Conservation (phyloP, 352 stramenopile species). For the Globisporangium echinulatum region DNA sequence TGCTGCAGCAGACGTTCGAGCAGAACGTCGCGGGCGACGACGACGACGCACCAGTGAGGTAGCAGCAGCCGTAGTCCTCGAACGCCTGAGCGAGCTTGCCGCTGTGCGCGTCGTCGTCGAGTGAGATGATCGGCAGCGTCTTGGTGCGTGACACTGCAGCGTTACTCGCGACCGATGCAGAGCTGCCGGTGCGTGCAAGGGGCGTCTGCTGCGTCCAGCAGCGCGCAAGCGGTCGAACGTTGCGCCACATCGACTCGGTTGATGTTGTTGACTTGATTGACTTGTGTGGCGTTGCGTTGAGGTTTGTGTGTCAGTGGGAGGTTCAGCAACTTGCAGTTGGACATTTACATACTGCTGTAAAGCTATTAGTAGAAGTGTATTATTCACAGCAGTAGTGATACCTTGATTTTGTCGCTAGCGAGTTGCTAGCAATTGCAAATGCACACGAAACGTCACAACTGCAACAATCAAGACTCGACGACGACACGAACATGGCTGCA, state of each 20-base stretch:
- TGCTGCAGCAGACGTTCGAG: not conserved
- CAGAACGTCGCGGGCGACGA: not conserved
- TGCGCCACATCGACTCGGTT: not conserved
- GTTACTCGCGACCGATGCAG: not conserved
- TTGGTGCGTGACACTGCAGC: constrained; percentile 11
- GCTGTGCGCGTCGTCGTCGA: constrained; percentile 44
- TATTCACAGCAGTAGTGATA: no score
- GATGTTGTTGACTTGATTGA: no score
- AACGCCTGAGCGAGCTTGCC: constrained; percentile 51
- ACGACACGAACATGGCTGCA: constrained; percentile 6
- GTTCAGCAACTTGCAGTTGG: no score
- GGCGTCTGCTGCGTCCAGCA: constrained; percentile 1
- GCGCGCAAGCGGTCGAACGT: not conserved
- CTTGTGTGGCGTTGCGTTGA: no score
- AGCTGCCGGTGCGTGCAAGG: constrained; percentile 3
- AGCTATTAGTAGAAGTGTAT: no score
- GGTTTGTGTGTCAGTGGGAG: no score
- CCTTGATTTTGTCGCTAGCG: no score
- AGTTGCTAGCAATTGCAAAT: no score
- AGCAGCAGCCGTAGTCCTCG: constrained; percentile 67
- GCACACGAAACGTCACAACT: not conserved
- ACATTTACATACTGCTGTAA: no score
- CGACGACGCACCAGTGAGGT: constrained; percentile 29
- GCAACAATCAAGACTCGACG: not conserved
- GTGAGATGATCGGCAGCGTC: constrained; percentile 42